These are phyloP conservation scores for Escovopsis sp. DNA, from an alignment of 2,329 filamentous ascomycete genomes.

Conservation along the genomic window DNA sequence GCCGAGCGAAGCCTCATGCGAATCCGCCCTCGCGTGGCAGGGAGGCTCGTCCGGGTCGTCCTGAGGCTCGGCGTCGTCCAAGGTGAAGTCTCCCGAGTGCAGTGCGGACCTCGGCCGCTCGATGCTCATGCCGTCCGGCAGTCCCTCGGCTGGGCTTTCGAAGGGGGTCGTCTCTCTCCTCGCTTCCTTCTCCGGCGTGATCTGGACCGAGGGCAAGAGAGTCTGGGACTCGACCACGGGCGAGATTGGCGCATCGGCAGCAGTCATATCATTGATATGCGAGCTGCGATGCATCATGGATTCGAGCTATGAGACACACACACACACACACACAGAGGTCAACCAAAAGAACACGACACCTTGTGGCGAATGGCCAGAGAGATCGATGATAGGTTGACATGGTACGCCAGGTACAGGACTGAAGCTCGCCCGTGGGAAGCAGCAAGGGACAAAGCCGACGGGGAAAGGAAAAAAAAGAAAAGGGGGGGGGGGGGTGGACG, in stretches of 20 bases:
- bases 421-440: too few species aligned
- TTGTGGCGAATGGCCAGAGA: too few species aligned
- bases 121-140: slow-evolving; percentile 48
- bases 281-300: slow-evolving; percentile 17
- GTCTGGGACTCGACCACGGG: slow-evolving; percentile 21
- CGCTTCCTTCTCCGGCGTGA: slow-evolving; percentile 29
- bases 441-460: not conserved
- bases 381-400: too few species aligned
- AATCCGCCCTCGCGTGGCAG: slow-evolving; percentile 4
- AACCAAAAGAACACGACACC: too few species aligned
- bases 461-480: not conserved
- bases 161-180: slow-evolving; percentile 9
- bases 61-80: slow-evolving; percentile 12
- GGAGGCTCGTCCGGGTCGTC: slow-evolving; percentile 4
- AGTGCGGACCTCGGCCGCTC: slow-evolving; percentile 68
- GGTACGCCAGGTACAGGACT: too few species aligned
- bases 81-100: slow-evolving; percentile 53
- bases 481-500: slow-evolving; percentile 9
- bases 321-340: too few species aligned
- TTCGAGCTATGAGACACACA: slow-evolving; percentile 19
- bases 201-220: slow-evolving; percentile 31
- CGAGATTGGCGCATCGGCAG: slow-evolving; percentile 14
- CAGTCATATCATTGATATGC: not conserved
- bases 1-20: slow-evolving; percentile 12
- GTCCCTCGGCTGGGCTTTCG: slow-evolving; percentile 22